Evolutionary conservation across 2,329 filamentous ascomycete genomes (phyloP).

Genomic region (Cladosporium austrohemisphaericum): DNA sequence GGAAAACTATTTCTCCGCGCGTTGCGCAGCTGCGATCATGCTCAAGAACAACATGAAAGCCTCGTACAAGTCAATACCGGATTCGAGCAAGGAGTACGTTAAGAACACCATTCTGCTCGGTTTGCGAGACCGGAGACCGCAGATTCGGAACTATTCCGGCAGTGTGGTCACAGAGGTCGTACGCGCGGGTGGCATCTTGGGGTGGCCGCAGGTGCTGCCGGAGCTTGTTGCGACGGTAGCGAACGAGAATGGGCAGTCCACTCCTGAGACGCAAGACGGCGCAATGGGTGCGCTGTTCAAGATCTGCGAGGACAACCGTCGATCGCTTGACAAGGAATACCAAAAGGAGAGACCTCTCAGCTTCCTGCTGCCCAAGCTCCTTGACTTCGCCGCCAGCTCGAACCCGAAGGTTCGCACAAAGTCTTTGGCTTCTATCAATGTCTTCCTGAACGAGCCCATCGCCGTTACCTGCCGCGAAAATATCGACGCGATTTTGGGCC

Average conservation of each 20-base stretch:
- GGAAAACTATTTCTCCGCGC: conserved; percentile 66
- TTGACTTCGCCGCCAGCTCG: conserved; percentile 76
- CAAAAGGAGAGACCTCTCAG: conserved; percentile 83
- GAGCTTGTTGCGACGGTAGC: conserved; percentile 75
- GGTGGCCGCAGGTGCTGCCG: conserved; percentile 86
- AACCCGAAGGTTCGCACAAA: conserved; percentile 73
- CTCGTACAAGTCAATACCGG: conserved; percentile 71
- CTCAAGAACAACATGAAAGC: conserved; percentile 88
- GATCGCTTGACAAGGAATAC: conserved; percentile 79
- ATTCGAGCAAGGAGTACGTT: conserved; percentile 69
- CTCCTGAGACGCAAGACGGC: conserved; percentile 76
- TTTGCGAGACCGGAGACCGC: conserved; percentile 73
- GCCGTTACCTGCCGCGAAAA: conserved; percentile 71
- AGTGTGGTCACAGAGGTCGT: conserved; percentile 94
- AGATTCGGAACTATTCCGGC: conserved; percentile 85
- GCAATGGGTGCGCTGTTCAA: conserved; percentile 90
- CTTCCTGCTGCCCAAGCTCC: conserved; percentile 83
- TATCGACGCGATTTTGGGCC: conserved; percentile 75
- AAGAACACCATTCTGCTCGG: conserved; percentile 73
- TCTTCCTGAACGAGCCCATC: conserved; percentile 78
- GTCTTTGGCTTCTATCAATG: conserved; percentile 81
- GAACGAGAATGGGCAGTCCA: conserved; percentile 59
- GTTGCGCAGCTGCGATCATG: conserved; percentile 86
- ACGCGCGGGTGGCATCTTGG: conserved; percentile 74
- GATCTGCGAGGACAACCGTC: conserved; percentile 94